Evolutionary conservation across 805 yeast genomes (phyloP).

Genomic region (Cyberlindnera euphorbiae): DNA sequence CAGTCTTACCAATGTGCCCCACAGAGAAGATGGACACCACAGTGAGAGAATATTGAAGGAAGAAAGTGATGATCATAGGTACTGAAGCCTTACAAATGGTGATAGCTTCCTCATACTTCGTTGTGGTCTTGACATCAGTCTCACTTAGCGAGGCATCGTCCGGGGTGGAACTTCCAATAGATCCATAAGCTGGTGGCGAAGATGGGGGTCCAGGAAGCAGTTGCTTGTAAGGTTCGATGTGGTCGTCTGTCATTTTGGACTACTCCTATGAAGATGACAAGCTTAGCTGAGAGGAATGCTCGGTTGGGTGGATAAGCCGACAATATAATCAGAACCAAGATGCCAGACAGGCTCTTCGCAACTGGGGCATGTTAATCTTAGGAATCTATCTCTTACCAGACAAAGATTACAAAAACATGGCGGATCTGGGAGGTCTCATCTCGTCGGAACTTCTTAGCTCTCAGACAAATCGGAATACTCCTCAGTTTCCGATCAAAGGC

Average conservation of each 20-base stretch:
- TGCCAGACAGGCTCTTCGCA: too few relatives aligned
- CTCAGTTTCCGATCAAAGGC: too few relatives aligned
- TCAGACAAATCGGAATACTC: background rate
- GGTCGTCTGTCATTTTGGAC: too few relatives aligned
- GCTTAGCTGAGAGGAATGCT: too few relatives aligned
- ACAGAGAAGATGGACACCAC: constrained; percentile 75
- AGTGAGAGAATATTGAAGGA: constrained; percentile 66
- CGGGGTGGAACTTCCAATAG: constrained; percentile 1
- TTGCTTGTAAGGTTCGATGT: constrained; percentile 3
- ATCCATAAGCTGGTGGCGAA: constrained; percentile 8
- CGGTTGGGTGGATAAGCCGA: too few relatives aligned
- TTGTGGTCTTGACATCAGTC: background rate
- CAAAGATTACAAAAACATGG: too few relatives aligned
- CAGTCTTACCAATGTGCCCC: constrained; percentile 66
- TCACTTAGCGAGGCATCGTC: background rate
- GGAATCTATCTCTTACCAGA: too few relatives aligned
- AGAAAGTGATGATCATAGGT: constrained; percentile 64
- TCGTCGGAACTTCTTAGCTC: too few relatives aligned
- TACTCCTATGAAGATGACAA: too few relatives aligned
- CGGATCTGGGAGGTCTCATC: too few relatives aligned
- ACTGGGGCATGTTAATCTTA: too few relatives aligned
- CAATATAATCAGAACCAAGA: background rate
- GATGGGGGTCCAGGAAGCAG: background rate
- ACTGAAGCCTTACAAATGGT: constrained; percentile 39
- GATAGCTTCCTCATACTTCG: constrained; percentile 25